Base-by-base conservation (phyloP, 257 asterid genomes). In the Pogostemon cablin region DNA sequence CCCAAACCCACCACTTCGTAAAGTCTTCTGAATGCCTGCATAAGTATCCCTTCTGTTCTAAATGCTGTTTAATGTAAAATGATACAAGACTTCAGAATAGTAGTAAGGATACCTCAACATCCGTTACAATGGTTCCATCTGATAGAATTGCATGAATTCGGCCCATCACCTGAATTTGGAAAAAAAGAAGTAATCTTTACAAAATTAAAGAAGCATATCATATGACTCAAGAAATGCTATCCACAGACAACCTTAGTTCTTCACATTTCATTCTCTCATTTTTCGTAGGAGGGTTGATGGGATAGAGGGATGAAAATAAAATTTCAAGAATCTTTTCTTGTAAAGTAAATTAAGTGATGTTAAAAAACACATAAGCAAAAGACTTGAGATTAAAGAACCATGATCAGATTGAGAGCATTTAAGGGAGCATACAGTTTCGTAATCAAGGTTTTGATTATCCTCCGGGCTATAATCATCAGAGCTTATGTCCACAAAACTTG, bases 1-100 rank as follows among this genome's bases (percentile, higher is more conserved):
- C 98, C 98, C 74, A 92, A 78, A 44, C 84, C 96, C 62, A 90
- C 96, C 39, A 82, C 95, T 77, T 92, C 98, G 63, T 92, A 90
- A 1, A 90, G 86, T 72, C 46, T 86, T 83, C 98, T 83, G 79
- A 92, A 92, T 68, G 86, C 98, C 96, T 90, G 86, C 81, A 75
- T 3, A 41, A 12, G 15, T n/a, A 39, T 62, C 17, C 15, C 34
- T 73, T 47, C 4, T 5, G 32, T 15, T 53, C 67, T 42, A 25
- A 32, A 62, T 55, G 50, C 53, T 34, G 66, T 11, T 67, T 34
- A 10, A 50, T 9, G 60, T 7, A 63, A 3, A 10, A 67, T 8
- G 1, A n/a, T n/a, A n/a, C n/a, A n/a, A n/a, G n/a, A n/a, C n/a
- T 15, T 12, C 2, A 11, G 34, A 15, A 52, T 52, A 20, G 39